These are phyloP conservation scores for Hibiscus trionum DNA, from an alignment of 345 rosid species.

Conservation along the genomic window DNA sequence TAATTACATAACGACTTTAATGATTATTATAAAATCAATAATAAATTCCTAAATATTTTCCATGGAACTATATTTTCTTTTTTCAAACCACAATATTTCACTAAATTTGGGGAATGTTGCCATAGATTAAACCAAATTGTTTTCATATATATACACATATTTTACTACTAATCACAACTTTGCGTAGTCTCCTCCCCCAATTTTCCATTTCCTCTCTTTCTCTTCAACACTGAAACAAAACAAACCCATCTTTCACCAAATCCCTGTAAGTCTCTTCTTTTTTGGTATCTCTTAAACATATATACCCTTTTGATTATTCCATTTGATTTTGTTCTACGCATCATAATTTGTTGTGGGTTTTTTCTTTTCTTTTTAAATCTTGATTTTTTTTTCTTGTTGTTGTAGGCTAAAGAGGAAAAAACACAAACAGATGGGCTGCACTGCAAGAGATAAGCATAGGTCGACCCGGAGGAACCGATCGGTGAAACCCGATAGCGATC, in stretches of 20 bases:
- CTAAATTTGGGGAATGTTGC: too few species aligned
- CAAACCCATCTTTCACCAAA: neutral
- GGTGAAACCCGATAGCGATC: conserved; percentile 50
- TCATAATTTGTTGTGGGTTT: neutral
- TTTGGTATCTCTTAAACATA: neutral
- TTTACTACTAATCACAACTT: too few species aligned
- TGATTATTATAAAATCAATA: too few species aligned
- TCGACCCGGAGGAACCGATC: conserved; percentile 53
- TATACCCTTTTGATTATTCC: neutral
- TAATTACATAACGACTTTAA: too few species aligned
- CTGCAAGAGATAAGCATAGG: conserved; percentile 53
- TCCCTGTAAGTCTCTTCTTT: conserved; percentile 5
- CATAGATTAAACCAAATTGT: too few species aligned
- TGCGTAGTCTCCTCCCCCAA: too few species aligned
- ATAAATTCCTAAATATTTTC: too few species aligned
- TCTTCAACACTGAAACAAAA: neutral
- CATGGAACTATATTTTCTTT: too few species aligned
- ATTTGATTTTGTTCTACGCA: neutral
- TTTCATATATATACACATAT: too few species aligned
- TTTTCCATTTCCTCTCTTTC: too few species aligned
- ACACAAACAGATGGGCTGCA: conserved; percentile 45
- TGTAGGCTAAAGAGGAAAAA: neutral
- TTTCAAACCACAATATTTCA: too few species aligned
- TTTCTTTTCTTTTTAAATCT: neutral
- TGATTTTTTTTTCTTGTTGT: neutral